phyloP scores from a whole-genome alignment of 1,139 yeast species.

The Meyerozyma sp. region DNA sequence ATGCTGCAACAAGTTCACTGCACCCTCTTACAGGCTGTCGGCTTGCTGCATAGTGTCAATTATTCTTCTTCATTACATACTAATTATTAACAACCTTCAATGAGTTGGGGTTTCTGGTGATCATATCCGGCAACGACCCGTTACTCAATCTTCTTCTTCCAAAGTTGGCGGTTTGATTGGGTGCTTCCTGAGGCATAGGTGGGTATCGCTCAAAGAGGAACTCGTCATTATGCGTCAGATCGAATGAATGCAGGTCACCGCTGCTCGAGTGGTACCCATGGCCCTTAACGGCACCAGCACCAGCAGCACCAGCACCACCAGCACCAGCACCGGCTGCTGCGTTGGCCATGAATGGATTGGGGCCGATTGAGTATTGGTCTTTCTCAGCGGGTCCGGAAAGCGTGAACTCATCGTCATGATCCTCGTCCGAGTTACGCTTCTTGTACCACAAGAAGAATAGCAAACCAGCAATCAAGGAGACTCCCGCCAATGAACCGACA shows the following conservation, averaged over 20 bases:
- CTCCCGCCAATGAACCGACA: slow-evolving; percentile 57
- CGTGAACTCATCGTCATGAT: slow-evolving; percentile 33
- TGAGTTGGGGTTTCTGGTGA: slow-evolving; percentile 40
- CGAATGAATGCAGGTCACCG: slow-evolving; percentile 15
- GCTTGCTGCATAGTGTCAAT: not conserved
- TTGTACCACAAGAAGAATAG: slow-evolving; percentile 41
- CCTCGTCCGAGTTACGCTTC: slow-evolving; percentile 27
- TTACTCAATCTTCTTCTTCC: slow-evolving; percentile 57
- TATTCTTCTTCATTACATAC: not conserved
- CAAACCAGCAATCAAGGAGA: slow-evolving; percentile 15
- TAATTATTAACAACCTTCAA: slow-evolving; percentile 42
- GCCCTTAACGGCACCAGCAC: slow-evolving; percentile 5
- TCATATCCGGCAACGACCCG: slow-evolving; percentile 67
- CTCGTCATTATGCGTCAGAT: slow-evolving; percentile 22
- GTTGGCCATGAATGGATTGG: slow-evolving; percentile 20
- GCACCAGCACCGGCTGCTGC: slow-evolving; percentile 3
- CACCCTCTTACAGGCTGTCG: too few species aligned
- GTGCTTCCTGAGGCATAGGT: slow-evolving; percentile 7
- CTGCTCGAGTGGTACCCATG: slow-evolving; percentile 13
- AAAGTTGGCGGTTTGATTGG: slow-evolving; percentile 24
- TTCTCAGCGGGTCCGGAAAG: slow-evolving; percentile 28
- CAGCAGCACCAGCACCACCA: slow-evolving; percentile 7
- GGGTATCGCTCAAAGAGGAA: slow-evolving; percentile 14
- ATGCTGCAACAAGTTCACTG: not conserved
- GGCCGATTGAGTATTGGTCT: slow-evolving; percentile 12